These are phyloP conservation scores for Inonotus obliquus DNA, from an alignment of 1,284 basidiomycete species.

Conservation along the genomic window DNA sequence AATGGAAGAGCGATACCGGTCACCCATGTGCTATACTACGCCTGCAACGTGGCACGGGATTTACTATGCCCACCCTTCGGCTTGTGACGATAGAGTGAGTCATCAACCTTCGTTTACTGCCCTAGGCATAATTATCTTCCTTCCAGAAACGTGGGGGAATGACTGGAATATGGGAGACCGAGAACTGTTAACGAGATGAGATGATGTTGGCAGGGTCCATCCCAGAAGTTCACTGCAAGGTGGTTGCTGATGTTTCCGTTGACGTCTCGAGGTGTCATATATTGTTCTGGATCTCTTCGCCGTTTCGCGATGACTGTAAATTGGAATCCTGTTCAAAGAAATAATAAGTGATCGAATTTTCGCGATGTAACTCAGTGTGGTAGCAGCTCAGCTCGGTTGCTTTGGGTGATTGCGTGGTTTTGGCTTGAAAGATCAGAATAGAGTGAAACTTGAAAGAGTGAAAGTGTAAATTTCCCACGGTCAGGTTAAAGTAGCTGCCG, in stretches of 20 bases:
- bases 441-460: no score
- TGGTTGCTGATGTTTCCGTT: no score
- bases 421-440: no score
- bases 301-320: no score
- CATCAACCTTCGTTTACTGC: background rate
- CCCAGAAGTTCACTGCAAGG: no score
- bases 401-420: no score
- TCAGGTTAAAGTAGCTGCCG: background rate
- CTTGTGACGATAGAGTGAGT: background rate
- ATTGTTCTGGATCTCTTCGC: no score
- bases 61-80: background rate
- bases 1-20: background rate
- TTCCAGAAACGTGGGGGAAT: background rate
- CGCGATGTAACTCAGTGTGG: no score
- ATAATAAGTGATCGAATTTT: no score
- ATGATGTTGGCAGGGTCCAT: background rate
- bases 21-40: constrained; percentile 5
- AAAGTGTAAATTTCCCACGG: constrained; percentile 7
- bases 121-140: background rate
- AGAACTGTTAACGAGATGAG: background rate
- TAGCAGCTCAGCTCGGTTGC: no score
- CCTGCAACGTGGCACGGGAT: background rate
- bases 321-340: no score
- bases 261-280: no score
- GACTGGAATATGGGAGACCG: constrained; percentile 10